phyloP scores from a whole-genome alignment of 352 stramenopile genomes.

The Lagenidium giganteum region DNA sequence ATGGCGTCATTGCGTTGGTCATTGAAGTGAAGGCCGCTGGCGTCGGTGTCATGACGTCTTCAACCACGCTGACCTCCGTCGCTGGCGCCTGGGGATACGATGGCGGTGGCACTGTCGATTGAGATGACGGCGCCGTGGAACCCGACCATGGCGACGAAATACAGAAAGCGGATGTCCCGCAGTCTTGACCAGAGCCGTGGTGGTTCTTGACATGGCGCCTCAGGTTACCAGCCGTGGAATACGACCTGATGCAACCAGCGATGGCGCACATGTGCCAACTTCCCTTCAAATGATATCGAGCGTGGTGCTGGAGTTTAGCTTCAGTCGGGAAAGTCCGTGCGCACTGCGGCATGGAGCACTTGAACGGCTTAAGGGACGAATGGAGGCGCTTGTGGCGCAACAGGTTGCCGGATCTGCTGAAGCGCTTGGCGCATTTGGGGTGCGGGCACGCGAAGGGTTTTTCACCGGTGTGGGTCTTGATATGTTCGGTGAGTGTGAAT shows the following conservation, averaged over 20 bases:
- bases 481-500: slow-evolving; percentile 68
- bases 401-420: slow-evolving; percentile 71
- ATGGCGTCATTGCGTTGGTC: too few species aligned
- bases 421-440: slow-evolving; percentile 45
- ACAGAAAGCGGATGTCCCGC: too few species aligned
- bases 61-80: too few species aligned
- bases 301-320: slow-evolving; percentile 9
- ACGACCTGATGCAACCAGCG: slow-evolving; percentile 47
- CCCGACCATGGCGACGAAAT: too few species aligned
- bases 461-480: slow-evolving; percentile 78
- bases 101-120: too few species aligned
- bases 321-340: slow-evolving; percentile 13
- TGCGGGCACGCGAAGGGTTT: slow-evolving; percentile 45
- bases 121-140: too few species aligned
- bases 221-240: slow-evolving; percentile 62
- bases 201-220: slow-evolving; percentile 64
- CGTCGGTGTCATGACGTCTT: too few species aligned
- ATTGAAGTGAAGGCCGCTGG: too few species aligned
- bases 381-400: slow-evolving; percentile 66
- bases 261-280: slow-evolving; percentile 45
- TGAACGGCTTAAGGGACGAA: slow-evolving; percentile 20
- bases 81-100: too few species aligned
- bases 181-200: too few species aligned
- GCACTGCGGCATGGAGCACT: slow-evolving; percentile 7
- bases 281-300: slow-evolving; percentile 8